Base-by-base conservation (phyloP, 192 early-diverging fungal species). In the Funneliformis mosseae region DNA sequence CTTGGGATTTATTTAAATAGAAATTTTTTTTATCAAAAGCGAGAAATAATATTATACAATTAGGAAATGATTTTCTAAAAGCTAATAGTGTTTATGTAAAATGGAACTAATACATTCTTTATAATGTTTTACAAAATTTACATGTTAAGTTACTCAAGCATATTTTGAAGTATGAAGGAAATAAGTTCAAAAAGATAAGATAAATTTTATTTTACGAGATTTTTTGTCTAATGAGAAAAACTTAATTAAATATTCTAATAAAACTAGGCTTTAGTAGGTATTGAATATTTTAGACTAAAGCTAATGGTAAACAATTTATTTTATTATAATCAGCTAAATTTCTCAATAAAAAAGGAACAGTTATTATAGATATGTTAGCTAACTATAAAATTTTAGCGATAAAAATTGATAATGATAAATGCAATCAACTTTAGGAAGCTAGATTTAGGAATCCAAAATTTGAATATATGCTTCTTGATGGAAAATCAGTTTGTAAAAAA, bases 1-100 rank as follows among this genome's bases (percentile, higher is more conserved):
- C n/a, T 62, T 3, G 61, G 61, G 2, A n/a, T 62, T 21, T n/a
- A 85, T 39, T 39, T 85, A 28, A 84, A 87, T 63, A 84, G 84
- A 3, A 73, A 11, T 0, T 87, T 85, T 25, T n/a, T 62, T 62
- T 62, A 25, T 6, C 3, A 25, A 23, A 3, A n/a, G 61, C 21
- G 7, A 62, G 61, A n/a, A 60, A 5, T 0, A n/a, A n/a, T 60
- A 14, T 60, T 16, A 1, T 62, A 5, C 61, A 62, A 45, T 45
- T 10, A 9, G 43, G 9, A 45, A 45, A 45, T 45, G 43, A 45
- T 10, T 45, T 45, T 45, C 5, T 45, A 25, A 0, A 18, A 62
- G 8, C 21, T 62, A 25, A 62, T 25, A 8, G 25, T 8, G 25
- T 8, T 25, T 0, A 62, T 23, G 61, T 5, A 62, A 62, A 62